phyloP scores from a whole-genome alignment of 495 filamentous ascomycete genomes.

The Penicillium simplicissimum region DNA sequence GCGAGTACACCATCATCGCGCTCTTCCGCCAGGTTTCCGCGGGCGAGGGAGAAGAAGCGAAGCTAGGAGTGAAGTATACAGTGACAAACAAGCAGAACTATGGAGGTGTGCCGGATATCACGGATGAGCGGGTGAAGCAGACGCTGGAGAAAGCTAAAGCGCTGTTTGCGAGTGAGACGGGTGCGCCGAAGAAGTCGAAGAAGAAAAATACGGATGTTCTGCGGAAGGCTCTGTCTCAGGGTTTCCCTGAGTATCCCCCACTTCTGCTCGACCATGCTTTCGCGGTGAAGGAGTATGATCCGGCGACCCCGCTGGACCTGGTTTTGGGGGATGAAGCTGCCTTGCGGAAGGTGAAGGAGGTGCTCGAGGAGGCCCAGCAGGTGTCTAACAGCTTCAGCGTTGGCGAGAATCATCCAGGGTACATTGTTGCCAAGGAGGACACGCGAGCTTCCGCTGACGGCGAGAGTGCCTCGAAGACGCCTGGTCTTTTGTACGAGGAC shows the following conservation, averaged over 20 bases:
- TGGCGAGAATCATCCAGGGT: conserved; percentile 56
- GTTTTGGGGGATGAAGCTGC: conserved; percentile 66
- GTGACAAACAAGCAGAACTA: conserved; percentile 82
- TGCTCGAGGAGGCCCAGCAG: conserved; percentile 62
- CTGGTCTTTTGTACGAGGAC: conserved; percentile 78
- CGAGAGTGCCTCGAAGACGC: conserved; percentile 41
- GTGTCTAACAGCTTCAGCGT: conserved; percentile 47
- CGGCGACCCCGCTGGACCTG: conserved; percentile 61
- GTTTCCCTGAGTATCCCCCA: conserved; percentile 84
- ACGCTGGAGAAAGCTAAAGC: conserved; percentile 67
- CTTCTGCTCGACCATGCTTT: conserved; percentile 86
- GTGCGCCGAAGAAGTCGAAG: conserved; percentile 65
- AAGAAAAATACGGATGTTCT: conserved; percentile 81
- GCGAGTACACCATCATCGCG: conserved; percentile 72
- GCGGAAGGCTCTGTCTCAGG: conserved; percentile 74
- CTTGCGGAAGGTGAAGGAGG: conserved; percentile 60
- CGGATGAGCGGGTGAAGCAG: conserved; percentile 65
- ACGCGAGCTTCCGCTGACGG: conserved; percentile 37
- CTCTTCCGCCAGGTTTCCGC: conserved; percentile 77
- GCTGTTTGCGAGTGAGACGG: conserved; percentile 50
- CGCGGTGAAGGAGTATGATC: conserved; percentile 64
- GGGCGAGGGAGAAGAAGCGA: conserved; percentile 69
- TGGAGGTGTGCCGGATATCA: conserved; percentile 70
- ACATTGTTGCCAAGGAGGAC: conserved; percentile 80
- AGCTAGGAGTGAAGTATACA: conserved; percentile 73